Percentiles rank a stretch among this genome's conserved stretches.
phyloP scores from a whole-genome alignment of 805 yeast species.

The Metschnikowia gelsemii region DNA sequence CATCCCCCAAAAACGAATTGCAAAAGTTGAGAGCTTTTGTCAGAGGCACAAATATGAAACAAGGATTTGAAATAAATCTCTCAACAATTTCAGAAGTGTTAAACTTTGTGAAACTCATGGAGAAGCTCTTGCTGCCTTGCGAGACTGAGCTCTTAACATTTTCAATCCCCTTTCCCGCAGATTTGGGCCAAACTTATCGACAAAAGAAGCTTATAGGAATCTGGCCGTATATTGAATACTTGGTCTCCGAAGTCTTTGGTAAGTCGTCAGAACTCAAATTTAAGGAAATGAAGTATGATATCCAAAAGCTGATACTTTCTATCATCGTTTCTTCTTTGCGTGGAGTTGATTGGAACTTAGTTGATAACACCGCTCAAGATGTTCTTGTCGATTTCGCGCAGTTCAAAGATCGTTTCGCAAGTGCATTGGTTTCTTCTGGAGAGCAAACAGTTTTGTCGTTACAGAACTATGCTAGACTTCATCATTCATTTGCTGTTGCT shows the following conservation, averaged over 20 bases:
- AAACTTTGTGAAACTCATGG: constrained; percentile 64
- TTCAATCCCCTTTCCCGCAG: constrained; percentile 54
- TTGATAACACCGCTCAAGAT: constrained; percentile 52
- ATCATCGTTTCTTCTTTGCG: constrained; percentile 44
- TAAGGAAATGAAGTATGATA: constrained; percentile 32
- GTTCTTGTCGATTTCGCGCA: constrained; percentile 30
- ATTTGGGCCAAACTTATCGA: constrained; percentile 61
- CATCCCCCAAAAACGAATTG: constrained; percentile 9
- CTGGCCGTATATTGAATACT: constrained; percentile 76
- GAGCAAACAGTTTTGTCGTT: constrained; percentile 16
- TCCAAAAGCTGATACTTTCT: constrained; percentile 56
- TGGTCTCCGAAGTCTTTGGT: constrained; percentile 64
- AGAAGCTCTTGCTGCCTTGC: constrained; percentile 37
- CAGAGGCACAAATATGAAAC: constrained; percentile 13
- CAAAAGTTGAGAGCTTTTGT: constrained; percentile 11
- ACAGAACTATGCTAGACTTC: constrained; percentile 49
- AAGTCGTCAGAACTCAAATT: constrained; percentile 43
- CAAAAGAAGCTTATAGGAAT: constrained; percentile 52
- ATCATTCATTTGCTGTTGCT: constrained; percentile 67
- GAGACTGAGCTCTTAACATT: constrained; percentile 20
- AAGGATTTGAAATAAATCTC: constrained; percentile 39
- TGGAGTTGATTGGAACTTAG: constrained; percentile 43
- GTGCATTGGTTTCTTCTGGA: constrained; percentile 18
- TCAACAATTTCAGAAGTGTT: constrained; percentile 51
- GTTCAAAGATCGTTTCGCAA: constrained; percentile 25